Conservation (phyloP, 768 basidiomycete genomes). For the Phlegmacium glaucopus region DNA sequence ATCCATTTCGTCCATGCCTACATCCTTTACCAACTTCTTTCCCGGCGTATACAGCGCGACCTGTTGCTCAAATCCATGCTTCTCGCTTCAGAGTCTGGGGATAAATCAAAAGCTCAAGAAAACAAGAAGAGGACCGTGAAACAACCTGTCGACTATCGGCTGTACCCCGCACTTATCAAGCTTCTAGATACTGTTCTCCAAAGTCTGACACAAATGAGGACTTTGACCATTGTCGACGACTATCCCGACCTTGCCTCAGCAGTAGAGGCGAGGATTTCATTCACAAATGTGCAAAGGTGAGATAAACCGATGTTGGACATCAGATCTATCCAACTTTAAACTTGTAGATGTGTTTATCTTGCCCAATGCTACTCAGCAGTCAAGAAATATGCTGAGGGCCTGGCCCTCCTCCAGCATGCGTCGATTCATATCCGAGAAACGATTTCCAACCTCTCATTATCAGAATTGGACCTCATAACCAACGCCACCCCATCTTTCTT, state of each 20-base stretch:
- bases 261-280: slow-evolving; percentile 72
- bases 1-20: slow-evolving; percentile 85
- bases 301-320: slow-evolving; percentile 10
- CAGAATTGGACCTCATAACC: slow-evolving; percentile 44
- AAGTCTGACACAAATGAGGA: slow-evolving; percentile 79
- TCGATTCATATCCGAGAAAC: slow-evolving; percentile 75
- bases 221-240: slow-evolving; percentile 82
- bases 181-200: slow-evolving; percentile 83
- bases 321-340: neutral
- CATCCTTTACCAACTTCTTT: slow-evolving; percentile 83
- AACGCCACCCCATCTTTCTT: slow-evolving; percentile 48
- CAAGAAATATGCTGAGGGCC: slow-evolving; percentile 70
- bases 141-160: slow-evolving; percentile 58
- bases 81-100: slow-evolving; percentile 40
- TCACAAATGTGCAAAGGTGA: slow-evolving; percentile 75
- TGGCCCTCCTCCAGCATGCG: slow-evolving; percentile 69
- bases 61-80: slow-evolving; percentile 72
- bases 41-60: slow-evolving; percentile 86
- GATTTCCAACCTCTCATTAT: slow-evolving; percentile 45
- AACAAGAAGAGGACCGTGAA: slow-evolving; percentile 23
- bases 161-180: slow-evolving; percentile 88
- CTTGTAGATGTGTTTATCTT: slow-evolving; percentile 65
- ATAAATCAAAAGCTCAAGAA: slow-evolving; percentile 17
- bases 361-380: slow-evolving; percentile 68
- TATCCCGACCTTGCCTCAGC: slow-evolving; percentile 78